These are phyloP conservation scores for Harringtonia aguacate DNA, from an alignment of 2,329 filamentous ascomycete species.

Conservation along the genomic window DNA sequence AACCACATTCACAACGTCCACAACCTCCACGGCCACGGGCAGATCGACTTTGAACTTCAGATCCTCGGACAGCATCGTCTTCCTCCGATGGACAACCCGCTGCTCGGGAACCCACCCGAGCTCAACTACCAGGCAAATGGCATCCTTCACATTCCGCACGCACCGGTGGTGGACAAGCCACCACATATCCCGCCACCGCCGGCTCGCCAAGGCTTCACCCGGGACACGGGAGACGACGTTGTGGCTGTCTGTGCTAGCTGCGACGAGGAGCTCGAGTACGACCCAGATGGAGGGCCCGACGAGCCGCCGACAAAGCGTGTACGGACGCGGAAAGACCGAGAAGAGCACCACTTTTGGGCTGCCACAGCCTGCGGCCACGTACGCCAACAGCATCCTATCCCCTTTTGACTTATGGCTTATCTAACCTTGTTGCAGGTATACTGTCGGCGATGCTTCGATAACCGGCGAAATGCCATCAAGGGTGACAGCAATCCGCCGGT, in stretches of 20 bases:
- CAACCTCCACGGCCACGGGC: constrained; percentile 1
- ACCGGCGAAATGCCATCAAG: constrained; percentile 34
- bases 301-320: constrained; percentile 25
- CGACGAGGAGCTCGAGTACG: constrained; percentile 69
- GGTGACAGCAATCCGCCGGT: constrained; percentile 17
- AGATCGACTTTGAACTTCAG: constrained; percentile 18
- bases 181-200: constrained; percentile 53
- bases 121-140: constrained; percentile 23
- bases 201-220: constrained; percentile 67
- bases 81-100: constrained; percentile 13
- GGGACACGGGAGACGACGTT: constrained; percentile 61
- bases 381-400: constrained; percentile 18
- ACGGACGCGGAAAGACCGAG: constrained; percentile 37
- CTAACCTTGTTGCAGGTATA: constrained; percentile 43
- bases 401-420: constrained; percentile 5
- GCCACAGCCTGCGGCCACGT: constrained; percentile 89
- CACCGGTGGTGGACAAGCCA: constrained; percentile 19
- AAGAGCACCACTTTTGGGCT: constrained; percentile 85
- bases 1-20: background rate
- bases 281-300: constrained; percentile 34
- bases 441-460: constrained; percentile 50
- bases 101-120: constrained; percentile 18
- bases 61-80: constrained; percentile 12
- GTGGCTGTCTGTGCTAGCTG: constrained; percentile 80
- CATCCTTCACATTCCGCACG: constrained; percentile 11